These are phyloP conservation scores for Samsoniella hepiali DNA, from an alignment of 2,329 filamentous ascomycete genomes.

Conservation along the genomic window DNA sequence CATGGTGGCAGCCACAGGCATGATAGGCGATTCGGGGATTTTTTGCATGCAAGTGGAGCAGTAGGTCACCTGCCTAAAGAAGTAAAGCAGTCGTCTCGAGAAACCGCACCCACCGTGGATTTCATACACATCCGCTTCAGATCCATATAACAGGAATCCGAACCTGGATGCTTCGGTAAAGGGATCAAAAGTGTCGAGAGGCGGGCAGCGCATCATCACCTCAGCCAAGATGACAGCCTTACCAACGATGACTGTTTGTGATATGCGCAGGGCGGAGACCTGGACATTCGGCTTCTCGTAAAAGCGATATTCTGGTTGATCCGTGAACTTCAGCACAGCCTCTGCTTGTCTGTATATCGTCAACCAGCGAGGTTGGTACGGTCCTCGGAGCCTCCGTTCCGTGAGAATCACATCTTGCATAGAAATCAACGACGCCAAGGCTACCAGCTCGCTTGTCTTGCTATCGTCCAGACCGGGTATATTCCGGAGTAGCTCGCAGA, in stretches of 20 bases:
- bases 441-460: constrained; percentile 34
- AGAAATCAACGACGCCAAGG: constrained; percentile 36
- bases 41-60: constrained; percentile 34
- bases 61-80: constrained; percentile 38
- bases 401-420: constrained; percentile 42
- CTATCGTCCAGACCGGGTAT: constrained; percentile 23
- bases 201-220: constrained; percentile 35
- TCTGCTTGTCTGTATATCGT: constrained; percentile 36
- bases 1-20: constrained; percentile 31
- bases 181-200: constrained; percentile 28
- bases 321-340: constrained; percentile 33
- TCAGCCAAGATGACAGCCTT: constrained; percentile 39
- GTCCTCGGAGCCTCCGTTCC: too few species aligned
- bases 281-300: constrained; percentile 35
- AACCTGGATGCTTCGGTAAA: constrained; percentile 33
- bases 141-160: constrained; percentile 39
- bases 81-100: constrained; percentile 38
- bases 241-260: constrained; percentile 39
- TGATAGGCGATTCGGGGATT: constrained; percentile 31
- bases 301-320: constrained; percentile 37
- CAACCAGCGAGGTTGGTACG: too few species aligned
- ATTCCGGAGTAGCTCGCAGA: constrained; percentile 29
- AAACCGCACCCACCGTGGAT: constrained; percentile 43
- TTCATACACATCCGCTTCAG: constrained; percentile 33
- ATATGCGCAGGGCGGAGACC: constrained; percentile 33